These are phyloP conservation scores for Infundibulicybe gibba DNA, from an alignment of 768 basidiomycete species.

Conservation along the genomic window DNA sequence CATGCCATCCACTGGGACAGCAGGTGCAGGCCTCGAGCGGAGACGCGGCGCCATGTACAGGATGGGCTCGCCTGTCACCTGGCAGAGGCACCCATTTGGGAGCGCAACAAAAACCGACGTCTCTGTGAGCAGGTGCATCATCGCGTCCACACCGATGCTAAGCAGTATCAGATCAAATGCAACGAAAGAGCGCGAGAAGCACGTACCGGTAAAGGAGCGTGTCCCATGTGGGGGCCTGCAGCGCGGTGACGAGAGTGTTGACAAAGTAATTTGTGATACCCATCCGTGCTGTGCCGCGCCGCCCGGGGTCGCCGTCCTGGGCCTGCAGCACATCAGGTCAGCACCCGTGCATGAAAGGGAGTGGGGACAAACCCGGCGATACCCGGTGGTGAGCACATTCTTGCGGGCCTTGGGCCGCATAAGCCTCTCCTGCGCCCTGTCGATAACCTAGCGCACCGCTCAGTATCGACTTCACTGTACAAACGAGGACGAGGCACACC, in stretches of 20 bases:
- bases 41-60: slow-evolving; percentile 26
- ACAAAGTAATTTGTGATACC: slow-evolving; percentile 58
- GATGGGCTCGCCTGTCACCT: slow-evolving; percentile 74
- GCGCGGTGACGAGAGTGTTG: slow-evolving; percentile 71
- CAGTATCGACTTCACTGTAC: neutral
- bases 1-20: slow-evolving; percentile 51
- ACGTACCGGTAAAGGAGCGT: slow-evolving; percentile 55
- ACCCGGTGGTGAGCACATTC: slow-evolving; percentile 68
- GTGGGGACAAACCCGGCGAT: slow-evolving; percentile 45
- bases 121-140: slow-evolving; percentile 75
- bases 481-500: slow-evolving; percentile 32
- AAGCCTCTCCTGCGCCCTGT: slow-evolving; percentile 54
- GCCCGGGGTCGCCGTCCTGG: slow-evolving; percentile 32
- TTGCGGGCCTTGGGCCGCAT: slow-evolving; percentile 12
- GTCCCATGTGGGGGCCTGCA: slow-evolving; percentile 68
- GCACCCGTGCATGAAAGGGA: neutral
- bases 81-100: slow-evolving; percentile 82
- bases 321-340: slow-evolving; percentile 16
- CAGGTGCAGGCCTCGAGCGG: neutral
- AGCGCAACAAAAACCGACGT: slow-evolving; percentile 74
- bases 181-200: neutral
- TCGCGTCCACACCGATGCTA: slow-evolving; percentile 75
- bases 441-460: slow-evolving; percentile 48
- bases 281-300: slow-evolving; percentile 31
- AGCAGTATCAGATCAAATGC: slow-evolving; percentile 11